Percentiles rank a stretch among this genome's conserved stretches.
Conservation (phyloP, 495 filamentous ascomycete species). For the Aspergillus carlsbadensis region DNA sequence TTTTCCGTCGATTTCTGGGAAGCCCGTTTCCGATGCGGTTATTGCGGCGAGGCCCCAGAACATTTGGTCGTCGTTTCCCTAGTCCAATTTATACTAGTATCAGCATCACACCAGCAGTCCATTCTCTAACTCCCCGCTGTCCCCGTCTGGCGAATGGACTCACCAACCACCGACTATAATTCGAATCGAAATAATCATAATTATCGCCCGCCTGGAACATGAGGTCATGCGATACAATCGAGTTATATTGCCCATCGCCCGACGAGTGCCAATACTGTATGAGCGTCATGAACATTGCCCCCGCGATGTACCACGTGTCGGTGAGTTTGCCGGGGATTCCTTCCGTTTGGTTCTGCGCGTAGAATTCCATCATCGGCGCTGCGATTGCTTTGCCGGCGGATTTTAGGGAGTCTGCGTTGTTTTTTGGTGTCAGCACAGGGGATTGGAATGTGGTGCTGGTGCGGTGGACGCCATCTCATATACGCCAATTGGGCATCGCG, state of each 20-base stretch:
- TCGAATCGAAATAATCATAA: conserved; percentile 59
- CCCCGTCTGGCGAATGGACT: too few relatives aligned
- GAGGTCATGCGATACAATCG: conserved; percentile 51
- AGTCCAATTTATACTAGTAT: conserved; percentile 31
- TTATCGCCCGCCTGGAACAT: conserved; percentile 56
- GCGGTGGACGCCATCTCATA: too few relatives aligned
- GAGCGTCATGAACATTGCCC: conserved; percentile 65
- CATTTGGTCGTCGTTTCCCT: conserved; percentile 22
- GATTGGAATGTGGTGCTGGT: too few relatives aligned
- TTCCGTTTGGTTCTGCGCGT: conserved; percentile 57
- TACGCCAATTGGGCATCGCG: too few relatives aligned
- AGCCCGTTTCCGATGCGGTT: too few relatives aligned
- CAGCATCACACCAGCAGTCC: too few relatives aligned
- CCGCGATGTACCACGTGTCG: conserved; percentile 66
- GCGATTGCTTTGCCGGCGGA: conserved; percentile 55
- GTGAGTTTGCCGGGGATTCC: conserved; percentile 54
- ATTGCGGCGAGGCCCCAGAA: too few relatives aligned
- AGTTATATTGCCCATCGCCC: conserved; percentile 61
- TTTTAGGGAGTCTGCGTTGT: conserved; percentile 59
- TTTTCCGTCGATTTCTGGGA: too few relatives aligned
- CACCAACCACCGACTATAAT: conserved; percentile 47
- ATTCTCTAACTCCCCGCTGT: too few relatives aligned
- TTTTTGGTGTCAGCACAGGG: too few relatives aligned
- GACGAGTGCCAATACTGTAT: conserved; percentile 71
- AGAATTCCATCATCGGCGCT: conserved; percentile 63